These are phyloP conservation scores for Salix arbutifolia DNA, from an alignment of 345 rosid species.

Conservation along the genomic window DNA sequence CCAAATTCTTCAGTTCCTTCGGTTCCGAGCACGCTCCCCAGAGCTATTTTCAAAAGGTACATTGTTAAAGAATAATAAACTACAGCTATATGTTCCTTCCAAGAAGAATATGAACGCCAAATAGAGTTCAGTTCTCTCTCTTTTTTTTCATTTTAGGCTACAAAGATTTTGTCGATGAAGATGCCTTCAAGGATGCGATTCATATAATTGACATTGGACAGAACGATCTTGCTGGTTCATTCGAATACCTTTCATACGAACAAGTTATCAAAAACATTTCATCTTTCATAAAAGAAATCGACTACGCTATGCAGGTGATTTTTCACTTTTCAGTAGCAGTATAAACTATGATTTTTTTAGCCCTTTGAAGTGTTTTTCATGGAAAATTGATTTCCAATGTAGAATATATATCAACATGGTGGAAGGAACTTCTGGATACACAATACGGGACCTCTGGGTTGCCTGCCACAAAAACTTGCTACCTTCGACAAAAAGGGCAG, in stretches of 20 bases:
- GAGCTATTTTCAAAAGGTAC: conserved; percentile 28
- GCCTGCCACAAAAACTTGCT: conserved; percentile 52
- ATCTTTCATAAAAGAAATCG: conserved; percentile 46
- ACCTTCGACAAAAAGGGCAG: conserved; percentile 23
- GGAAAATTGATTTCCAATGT: not conserved
- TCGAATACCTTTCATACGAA: conserved; percentile 27
- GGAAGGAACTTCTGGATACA: conserved; percentile 72
- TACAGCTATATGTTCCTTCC: too few species aligned
- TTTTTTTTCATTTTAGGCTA: conserved; percentile 18
- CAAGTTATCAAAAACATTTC: conserved; percentile 45
- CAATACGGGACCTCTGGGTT: conserved; percentile 67
- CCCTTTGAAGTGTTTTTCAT: too few species aligned
- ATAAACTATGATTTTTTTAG: not conserved
- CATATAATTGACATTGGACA: conserved; percentile 65
- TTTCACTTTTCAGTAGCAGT: not conserved
- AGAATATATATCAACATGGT: conserved; percentile 47
- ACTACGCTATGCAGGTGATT: conserved; percentile 42
- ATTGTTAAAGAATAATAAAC: not conserved
- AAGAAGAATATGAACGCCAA: too few species aligned
- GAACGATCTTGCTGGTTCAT: conserved; percentile 49
- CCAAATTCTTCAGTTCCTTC: conserved; percentile 41
- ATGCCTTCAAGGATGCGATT: conserved; percentile 47
- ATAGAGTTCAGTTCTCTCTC: not conserved
- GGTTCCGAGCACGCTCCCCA: conserved; percentile 38
- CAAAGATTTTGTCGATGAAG: conserved; percentile 34